phyloP scores from a whole-genome alignment of 2,329 filamentous ascomycete species.

The Lecanicillium sp. region DNA sequence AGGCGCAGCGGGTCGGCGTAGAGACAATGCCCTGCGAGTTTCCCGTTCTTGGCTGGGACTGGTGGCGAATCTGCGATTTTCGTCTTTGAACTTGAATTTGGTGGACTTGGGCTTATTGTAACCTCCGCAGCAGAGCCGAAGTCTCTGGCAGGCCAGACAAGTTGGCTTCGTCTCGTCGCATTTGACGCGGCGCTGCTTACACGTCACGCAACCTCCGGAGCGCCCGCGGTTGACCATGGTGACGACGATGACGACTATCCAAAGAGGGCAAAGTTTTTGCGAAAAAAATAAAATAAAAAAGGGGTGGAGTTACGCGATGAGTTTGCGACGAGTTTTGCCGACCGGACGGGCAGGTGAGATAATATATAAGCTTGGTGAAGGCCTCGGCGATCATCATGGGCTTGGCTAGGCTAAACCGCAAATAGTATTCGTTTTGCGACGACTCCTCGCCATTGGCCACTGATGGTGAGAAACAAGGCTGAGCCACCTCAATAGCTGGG shows the following conservation, averaged over 20 bases:
- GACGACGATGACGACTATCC: neutral
- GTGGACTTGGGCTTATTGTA: neutral
- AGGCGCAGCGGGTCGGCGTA: neutral
- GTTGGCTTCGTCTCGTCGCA: conserved; percentile 25
- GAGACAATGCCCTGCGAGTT: neutral
- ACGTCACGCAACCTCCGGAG: conserved; percentile 17
- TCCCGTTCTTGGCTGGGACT: too few species aligned
- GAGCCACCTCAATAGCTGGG: neutral
- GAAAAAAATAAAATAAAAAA: too few species aligned
- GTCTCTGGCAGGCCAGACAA: conserved; percentile 17
- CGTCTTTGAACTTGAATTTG: neutral
- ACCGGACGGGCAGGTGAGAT: neutral
- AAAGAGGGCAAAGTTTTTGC: neutral
- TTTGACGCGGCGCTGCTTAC: conserved; percentile 25
- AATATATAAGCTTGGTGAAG: neutral
- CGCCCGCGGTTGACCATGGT: conserved; percentile 5
- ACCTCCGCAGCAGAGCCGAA: neutral
- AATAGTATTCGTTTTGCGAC: neutral
- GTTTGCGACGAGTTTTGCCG: too few species aligned
- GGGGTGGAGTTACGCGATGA: too few species aligned
- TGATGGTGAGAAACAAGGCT: neutral
- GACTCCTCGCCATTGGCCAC: neutral
- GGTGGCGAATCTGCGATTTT: neutral
- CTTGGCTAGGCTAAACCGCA: too few species aligned
- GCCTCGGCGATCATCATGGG: neutral